A percentile compares a stretch with the other conserved stretches of the same genome.
These are phyloP conservation scores for Phaeophleospora eucalypticola DNA, from an alignment of 2,329 filamentous ascomycete genomes.

Conservation along the genomic window DNA sequence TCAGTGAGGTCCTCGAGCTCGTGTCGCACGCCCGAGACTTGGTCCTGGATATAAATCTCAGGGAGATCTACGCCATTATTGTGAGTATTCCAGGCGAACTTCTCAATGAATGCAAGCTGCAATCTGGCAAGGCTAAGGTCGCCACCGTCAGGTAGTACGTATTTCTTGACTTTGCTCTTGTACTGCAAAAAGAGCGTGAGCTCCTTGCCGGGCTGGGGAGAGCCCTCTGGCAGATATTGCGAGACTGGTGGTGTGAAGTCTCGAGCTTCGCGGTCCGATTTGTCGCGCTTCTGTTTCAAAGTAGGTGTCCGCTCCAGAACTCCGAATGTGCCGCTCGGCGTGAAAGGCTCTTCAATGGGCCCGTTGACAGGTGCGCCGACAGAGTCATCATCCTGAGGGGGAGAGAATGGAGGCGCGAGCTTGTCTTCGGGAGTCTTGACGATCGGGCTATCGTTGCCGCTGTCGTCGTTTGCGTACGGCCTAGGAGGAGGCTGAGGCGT, in stretches of 20 bases:
- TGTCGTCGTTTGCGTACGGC: constrained; percentile 8
- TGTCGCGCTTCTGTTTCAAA: constrained; percentile 10
- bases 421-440: constrained; percentile 65
- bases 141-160: constrained; percentile 77
- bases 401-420: constrained; percentile 38
- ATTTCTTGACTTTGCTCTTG: constrained; percentile 96
- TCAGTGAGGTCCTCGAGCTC: constrained; percentile 90
- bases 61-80: constrained; percentile 88
- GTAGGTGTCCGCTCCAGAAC: constrained; percentile 10
- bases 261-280: constrained; percentile 17
- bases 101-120: constrained; percentile 96
- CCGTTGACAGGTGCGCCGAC: constrained; percentile 33
- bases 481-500: constrained; percentile 32
- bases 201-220: constrained; percentile 76
- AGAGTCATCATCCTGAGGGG: constrained; percentile 17
- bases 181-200: constrained; percentile 93
- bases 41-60: constrained; percentile 97
- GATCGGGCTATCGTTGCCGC: constrained; percentile 37
- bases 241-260: constrained; percentile 37
- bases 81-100: constrained; percentile 98
- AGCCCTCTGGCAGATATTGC: constrained; percentile 49
- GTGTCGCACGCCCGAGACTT: constrained; percentile 91
- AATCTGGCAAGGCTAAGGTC: constrained; percentile 82
- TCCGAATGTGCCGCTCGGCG: constrained; percentile 12
- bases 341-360: constrained; percentile 30